Evolutionary conservation across 495 filamentous ascomycete species (phyloP).

Genomic region (Aspergillus mulundensis): DNA sequence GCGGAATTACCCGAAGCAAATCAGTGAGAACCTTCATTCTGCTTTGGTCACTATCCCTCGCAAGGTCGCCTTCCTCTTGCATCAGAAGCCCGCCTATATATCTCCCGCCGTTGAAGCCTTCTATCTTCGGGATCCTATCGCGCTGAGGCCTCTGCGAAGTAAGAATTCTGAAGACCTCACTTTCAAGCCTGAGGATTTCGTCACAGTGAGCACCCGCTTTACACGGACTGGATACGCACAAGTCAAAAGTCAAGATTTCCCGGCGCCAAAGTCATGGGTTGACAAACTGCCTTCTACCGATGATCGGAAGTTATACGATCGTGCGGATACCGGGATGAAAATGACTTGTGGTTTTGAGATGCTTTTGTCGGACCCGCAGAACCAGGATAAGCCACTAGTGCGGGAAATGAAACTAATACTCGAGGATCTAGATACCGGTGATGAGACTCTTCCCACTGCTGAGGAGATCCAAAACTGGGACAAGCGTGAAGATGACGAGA

Average conservation of each 20-base stretch:
- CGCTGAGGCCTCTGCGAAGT: slow-evolving; percentile 62
- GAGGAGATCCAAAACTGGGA: slow-evolving; percentile 70
- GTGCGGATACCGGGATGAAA: slow-evolving; percentile 83
- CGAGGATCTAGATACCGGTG: slow-evolving; percentile 63
- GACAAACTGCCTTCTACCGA: slow-evolving; percentile 33
- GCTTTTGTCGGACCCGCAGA: slow-evolving; percentile 62
- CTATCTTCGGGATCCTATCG: slow-evolving; percentile 83
- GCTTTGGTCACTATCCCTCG: slow-evolving; percentile 70
- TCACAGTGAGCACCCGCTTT: slow-evolving; percentile 72
- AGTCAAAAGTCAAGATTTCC: slow-evolving; percentile 83
- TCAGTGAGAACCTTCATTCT: slow-evolving; percentile 66
- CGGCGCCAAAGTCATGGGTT: slow-evolving; percentile 60
- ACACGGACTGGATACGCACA: slow-evolving; percentile 90
- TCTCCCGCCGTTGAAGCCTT: slow-evolving; percentile 86
- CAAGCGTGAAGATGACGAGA: slow-evolving; percentile 68
- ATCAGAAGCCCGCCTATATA: slow-evolving; percentile 65
- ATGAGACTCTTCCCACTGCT: slow-evolving; percentile 63
- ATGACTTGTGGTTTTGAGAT: slow-evolving; percentile 88
- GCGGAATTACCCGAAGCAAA: slow-evolving; percentile 73
- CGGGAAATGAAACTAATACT: slow-evolving; percentile 71
- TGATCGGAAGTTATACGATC: slow-evolving; percentile 35
- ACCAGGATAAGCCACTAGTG: slow-evolving; percentile 59
- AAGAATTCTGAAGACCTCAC: slow-evolving; percentile 38
- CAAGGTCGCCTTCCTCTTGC: slow-evolving; percentile 75
- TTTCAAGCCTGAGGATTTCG: slow-evolving; percentile 75